Base-by-base conservation (phyloP, 2,329 filamentous ascomycete species). In the Plenodomus lindquistii region DNA sequence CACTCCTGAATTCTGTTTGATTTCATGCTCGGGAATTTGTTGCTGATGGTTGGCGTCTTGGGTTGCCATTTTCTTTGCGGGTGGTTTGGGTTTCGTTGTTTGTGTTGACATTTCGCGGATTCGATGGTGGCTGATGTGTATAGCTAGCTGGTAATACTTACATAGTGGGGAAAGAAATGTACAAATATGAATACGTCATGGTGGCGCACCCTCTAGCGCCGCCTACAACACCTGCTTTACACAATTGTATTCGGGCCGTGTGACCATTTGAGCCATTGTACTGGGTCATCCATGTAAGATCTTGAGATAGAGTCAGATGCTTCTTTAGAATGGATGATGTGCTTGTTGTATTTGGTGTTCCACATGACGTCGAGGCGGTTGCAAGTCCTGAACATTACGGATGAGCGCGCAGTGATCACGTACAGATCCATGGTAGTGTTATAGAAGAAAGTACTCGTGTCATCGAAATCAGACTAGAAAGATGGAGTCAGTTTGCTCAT, bases 1-100 rank as follows among this genome's bases (percentile, higher is more conserved):
- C n/a, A 71, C 61, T 21, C 65, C 66, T 5, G 70, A 67, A 54
- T 70, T 72, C 42, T 73, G 70, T 42, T 72, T 72, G 43, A 72
- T 63, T n/a, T 73, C 70, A 50, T 62, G 60, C 9, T 71, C 63
- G 1, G 70, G 62, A 24, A 73, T 70, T 37, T 40, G 29, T 11
- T 60, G 55, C 11, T 52, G 53, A 16, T 52, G 48, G 4, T 42
- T 40, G 18, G 40, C 18, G 16, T 45, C 49, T 8, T 44, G 46
- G 27, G 55, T 46, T 15, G 48, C 45, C 50, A 53, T 60, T 2
- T 54, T 52, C 35, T 41, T 45, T 16, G 45, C 39, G 8, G 20
- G 50, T 34, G 40, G 44, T 46, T 40, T 51, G 48, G n/a, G n/a
- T 42, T 52, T 49, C 22, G 42, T 16, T 51, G 44, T 17, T 40